A percentile compares a stretch with the other conserved stretches of the same genome.
phyloP scores from a whole-genome alignment of 2,329 filamentous ascomycete genomes.

The Biscogniauxia mediterranea region DNA sequence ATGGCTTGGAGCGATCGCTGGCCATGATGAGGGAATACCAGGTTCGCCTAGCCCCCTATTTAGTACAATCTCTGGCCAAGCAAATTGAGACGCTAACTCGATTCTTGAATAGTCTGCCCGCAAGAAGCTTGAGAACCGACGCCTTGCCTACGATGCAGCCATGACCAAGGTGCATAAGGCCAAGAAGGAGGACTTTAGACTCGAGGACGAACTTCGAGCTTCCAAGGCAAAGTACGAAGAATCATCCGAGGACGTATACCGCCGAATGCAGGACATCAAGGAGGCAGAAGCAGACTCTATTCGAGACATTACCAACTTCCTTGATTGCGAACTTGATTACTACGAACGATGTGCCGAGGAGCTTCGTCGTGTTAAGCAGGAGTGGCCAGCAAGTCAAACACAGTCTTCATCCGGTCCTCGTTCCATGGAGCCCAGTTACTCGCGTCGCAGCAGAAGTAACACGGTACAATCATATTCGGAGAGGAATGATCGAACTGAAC shows the following conservation, averaged over 20 bases:
- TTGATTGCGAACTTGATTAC: slow-evolving; percentile 87
- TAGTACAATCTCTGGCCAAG: neutral
- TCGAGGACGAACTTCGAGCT: slow-evolving; percentile 86
- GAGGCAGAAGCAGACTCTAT: slow-evolving; percentile 85
- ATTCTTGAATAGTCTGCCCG: slow-evolving; percentile 56
- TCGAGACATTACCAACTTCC: slow-evolving; percentile 72
- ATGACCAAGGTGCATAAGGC: slow-evolving; percentile 88
- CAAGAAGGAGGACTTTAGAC: slow-evolving; percentile 88
- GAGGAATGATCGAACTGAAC: slow-evolving; percentile 37
- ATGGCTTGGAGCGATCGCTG: slow-evolving; percentile 84
- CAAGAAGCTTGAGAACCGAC: slow-evolving; percentile 89
- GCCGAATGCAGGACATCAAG: slow-evolving; percentile 95
- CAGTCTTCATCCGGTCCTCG: slow-evolving; percentile 17
- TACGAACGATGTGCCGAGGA: slow-evolving; percentile 89
- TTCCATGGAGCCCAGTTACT: slow-evolving; percentile 25
- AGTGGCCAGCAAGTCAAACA: slow-evolving; percentile 38
- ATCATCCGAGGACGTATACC: slow-evolving; percentile 84
- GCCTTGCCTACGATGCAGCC: slow-evolving; percentile 87
- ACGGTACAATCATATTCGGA: slow-evolving; percentile 45
- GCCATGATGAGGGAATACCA: slow-evolving; percentile 98
- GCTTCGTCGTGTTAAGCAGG: slow-evolving; percentile 55
- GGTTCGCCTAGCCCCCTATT: slow-evolving; percentile 47
- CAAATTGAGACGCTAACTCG: slow-evolving; percentile 14
- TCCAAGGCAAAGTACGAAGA: slow-evolving; percentile 97
- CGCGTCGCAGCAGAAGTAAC: slow-evolving; percentile 45